These are phyloP conservation scores for Botrytis elliptica DNA, from an alignment of 2,329 filamentous ascomycete genomes.

Conservation along the genomic window DNA sequence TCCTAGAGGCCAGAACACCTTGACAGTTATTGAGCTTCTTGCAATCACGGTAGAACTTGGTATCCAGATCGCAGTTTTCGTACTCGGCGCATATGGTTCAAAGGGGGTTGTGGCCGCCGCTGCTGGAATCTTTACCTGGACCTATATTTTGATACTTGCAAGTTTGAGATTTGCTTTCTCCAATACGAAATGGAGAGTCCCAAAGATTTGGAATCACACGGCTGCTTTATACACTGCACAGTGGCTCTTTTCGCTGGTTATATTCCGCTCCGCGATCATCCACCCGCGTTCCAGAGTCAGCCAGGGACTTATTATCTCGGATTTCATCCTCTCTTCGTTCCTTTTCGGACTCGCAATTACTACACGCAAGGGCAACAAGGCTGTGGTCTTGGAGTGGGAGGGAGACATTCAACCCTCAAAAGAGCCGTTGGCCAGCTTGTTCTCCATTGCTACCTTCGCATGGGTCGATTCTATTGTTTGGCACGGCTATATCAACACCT, in stretches of 20 bases:
- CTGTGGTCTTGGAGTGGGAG: slow-evolving; percentile 84
- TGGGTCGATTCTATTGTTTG: slow-evolving; percentile 91
- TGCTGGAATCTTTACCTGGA: slow-evolving; percentile 71
- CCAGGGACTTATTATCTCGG: slow-evolving; percentile 64
- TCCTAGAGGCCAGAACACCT: slow-evolving; percentile 68
- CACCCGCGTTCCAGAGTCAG: slow-evolving; percentile 65
- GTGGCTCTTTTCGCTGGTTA: slow-evolving; percentile 73
- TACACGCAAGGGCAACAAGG: slow-evolving; percentile 88
- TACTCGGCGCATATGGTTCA: slow-evolving; percentile 57
- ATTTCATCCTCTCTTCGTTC: slow-evolving; percentile 73
- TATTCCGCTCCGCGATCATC: slow-evolving; percentile 84
- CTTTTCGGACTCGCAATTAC: slow-evolving; percentile 74
- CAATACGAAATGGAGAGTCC: slow-evolving; percentile 64
- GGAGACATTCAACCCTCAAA: slow-evolving; percentile 81
- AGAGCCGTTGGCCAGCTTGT: slow-evolving; percentile 82
- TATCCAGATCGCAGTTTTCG: slow-evolving; percentile 64
- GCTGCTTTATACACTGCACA: slow-evolving; percentile 76
- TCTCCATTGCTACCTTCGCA: slow-evolving; percentile 82
- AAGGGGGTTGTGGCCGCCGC: slow-evolving; percentile 60
- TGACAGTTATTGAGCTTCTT: slow-evolving; percentile 72
- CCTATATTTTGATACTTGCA: slow-evolving; percentile 74
- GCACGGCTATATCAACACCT: slow-evolving; percentile 80
- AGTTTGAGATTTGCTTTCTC: slow-evolving; percentile 68
- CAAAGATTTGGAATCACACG: slow-evolving; percentile 89
- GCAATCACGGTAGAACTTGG: slow-evolving; percentile 70